Conservation (phyloP, 305 asterid genomes). For the Fraxinus latifolia region DNA sequence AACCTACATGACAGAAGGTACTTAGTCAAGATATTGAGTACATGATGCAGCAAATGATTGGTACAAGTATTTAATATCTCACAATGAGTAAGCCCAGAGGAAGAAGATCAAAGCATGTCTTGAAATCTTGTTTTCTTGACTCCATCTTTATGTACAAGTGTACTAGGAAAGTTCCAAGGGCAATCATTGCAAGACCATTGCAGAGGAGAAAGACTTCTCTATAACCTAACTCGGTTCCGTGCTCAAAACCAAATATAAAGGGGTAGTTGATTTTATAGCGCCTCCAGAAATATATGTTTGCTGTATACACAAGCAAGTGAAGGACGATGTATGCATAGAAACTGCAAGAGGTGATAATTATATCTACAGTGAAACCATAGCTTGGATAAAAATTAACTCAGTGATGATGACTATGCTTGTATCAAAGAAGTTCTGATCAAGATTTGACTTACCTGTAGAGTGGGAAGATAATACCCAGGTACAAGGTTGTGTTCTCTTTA, state of each 20-base stretch:
- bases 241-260: slow-evolving; percentile 78
- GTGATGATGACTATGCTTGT: background rate
- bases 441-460: slow-evolving; percentile 57
- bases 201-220: slow-evolving; percentile 69
- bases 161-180: slow-evolving; percentile 58
- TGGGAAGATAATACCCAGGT: slow-evolving; percentile 59
- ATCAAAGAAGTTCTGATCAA: background rate
- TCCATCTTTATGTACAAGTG: slow-evolving; percentile 67
- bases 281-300: slow-evolving; percentile 78
- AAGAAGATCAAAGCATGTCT: slow-evolving; percentile 48
- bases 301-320: slow-evolving; percentile 69
- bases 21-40: slow-evolving; percentile 17
- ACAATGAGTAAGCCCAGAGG: slow-evolving; percentile 66
- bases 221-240: slow-evolving; percentile 68
- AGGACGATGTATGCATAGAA: slow-evolving; percentile 59
- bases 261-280: slow-evolving; percentile 71
- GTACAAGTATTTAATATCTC: slow-evolving; percentile 28
- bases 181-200: slow-evolving; percentile 61
- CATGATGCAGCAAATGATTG: slow-evolving; percentile 7
- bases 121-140: slow-evolving; percentile 40
- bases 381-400: slow-evolving; percentile 3
- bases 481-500: slow-evolving; percentile 37
- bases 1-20: slow-evolving; percentile 39
- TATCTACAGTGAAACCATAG: slow-evolving; percentile 22
- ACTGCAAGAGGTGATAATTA: slow-evolving; percentile 44